Percentiles rank a stretch among this genome's conserved stretches.
Conservation (phyloP, 2,329 filamentous ascomycete genomes). For the Didymella exigua region DNA sequence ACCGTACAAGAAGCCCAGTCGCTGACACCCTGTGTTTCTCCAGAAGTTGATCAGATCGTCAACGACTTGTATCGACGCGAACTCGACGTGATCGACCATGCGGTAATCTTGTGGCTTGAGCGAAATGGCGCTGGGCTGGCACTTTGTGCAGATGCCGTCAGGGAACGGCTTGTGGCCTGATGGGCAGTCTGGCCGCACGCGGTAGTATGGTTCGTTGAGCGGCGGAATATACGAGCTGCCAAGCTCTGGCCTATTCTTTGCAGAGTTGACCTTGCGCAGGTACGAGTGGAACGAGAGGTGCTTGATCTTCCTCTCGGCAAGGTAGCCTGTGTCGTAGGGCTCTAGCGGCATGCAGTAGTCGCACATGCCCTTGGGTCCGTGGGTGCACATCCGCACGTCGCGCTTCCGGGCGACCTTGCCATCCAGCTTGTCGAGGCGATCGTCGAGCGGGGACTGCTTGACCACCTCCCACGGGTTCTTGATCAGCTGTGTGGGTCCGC, state of each 20-base stretch:
- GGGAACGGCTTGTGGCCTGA: slow-evolving; percentile 93
- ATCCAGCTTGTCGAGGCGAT: slow-evolving; percentile 82
- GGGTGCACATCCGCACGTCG: slow-evolving; percentile 88
- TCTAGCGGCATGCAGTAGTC: slow-evolving; percentile 98
- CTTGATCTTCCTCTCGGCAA: slow-evolving; percentile 97
- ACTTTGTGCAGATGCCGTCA: slow-evolving; percentile 96
- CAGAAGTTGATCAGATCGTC: slow-evolving; percentile 92
- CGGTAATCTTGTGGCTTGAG: slow-evolving; percentile 91
- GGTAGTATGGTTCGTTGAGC: slow-evolving; percentile 88
- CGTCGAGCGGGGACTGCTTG: slow-evolving; percentile 84
- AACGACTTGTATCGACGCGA: slow-evolving; percentile 81
- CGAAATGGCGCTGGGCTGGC: slow-evolving; percentile 95
- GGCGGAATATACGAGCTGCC: slow-evolving; percentile 96
- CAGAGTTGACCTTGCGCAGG: slow-evolving; percentile 90
- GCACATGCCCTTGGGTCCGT: slow-evolving; percentile 97
- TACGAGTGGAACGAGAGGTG: slow-evolving; percentile 96
- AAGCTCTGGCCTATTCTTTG: slow-evolving; percentile 93
- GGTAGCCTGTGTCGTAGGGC: slow-evolving; percentile 86
- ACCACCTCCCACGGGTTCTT: slow-evolving; percentile 95
- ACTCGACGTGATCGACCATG: slow-evolving; percentile 98
- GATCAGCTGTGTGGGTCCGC: slow-evolving; percentile 65
- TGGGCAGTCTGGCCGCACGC: slow-evolving; percentile 86
- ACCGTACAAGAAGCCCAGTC: slow-evolving; percentile 89
- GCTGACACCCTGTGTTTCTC: slow-evolving; percentile 82
- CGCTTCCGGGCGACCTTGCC: slow-evolving; percentile 82